These are phyloP conservation scores for Naganishia sp. DNA, from an alignment of 1,284 basidiomycete species.

Conservation along the genomic window DNA sequence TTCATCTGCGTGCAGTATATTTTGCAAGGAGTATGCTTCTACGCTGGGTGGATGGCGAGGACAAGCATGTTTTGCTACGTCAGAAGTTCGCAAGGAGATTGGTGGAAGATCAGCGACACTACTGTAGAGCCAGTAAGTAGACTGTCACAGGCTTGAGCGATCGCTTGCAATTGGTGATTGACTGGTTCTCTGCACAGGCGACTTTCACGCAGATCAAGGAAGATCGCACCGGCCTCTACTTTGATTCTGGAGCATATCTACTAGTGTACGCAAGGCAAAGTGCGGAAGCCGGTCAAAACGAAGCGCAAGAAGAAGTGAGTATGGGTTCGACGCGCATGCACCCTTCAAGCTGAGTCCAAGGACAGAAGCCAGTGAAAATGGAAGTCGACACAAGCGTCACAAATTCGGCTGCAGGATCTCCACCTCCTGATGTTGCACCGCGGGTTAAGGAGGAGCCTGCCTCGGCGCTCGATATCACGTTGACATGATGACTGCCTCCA, in stretches of 20 bases:
- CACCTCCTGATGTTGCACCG: no score
- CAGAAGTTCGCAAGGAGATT: not conserved
- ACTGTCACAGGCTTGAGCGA: no score
- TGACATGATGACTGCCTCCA: no score
- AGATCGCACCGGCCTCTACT: slow-evolving; percentile 21
- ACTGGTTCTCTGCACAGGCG: not conserved
- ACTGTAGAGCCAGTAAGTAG: slow-evolving; percentile 17
- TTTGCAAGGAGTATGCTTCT: slow-evolving; percentile 21
- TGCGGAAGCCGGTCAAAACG: not conserved
- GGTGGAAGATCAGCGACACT: slow-evolving; percentile 26
- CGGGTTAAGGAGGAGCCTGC: no score
- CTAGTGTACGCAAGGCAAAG: slow-evolving; percentile 16
- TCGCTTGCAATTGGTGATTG: not conserved
- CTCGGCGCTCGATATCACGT: no score
- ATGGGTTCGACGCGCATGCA: not conserved
- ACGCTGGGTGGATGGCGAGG: slow-evolving; percentile 24
- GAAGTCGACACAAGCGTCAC: no score
- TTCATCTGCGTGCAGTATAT: slow-evolving; percentile 1
- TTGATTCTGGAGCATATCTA: slow-evolving; percentile 22
- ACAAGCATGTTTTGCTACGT: slow-evolving; percentile 27
- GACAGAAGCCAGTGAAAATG: no score
- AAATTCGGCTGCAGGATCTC: no score
- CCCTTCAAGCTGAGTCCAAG: no score
- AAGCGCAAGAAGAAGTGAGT: not conserved
- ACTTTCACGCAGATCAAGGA: slow-evolving; percentile 18